A percentile compares a stretch with the other conserved stretches of the same genome.
Conservation (phyloP, 495 filamentous ascomycete genomes). For the Hypoxylon rickii region DNA sequence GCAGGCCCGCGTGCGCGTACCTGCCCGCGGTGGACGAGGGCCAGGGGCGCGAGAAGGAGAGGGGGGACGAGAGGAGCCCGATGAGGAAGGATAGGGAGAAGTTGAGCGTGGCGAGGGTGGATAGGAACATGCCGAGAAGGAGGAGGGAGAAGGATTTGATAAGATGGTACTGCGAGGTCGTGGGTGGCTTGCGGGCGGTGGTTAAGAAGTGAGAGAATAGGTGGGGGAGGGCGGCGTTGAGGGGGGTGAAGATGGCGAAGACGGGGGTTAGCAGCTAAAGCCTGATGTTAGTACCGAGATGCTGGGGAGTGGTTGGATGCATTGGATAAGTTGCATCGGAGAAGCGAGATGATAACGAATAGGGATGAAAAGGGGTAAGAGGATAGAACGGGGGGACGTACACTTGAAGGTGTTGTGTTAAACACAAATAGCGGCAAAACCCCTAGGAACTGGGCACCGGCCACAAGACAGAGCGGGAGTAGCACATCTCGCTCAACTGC, state of each 20-base stretch:
- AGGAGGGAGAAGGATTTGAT: conserved; percentile 92
- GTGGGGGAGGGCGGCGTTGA: conserved; percentile 64
- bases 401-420: conserved; percentile 70
- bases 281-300: conserved; percentile 27
- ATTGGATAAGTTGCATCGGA: conserved; percentile 2
- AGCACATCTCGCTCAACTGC: conserved; percentile 73
- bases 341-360: not conserved
- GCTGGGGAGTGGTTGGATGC: not conserved
- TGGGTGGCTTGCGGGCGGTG: conserved; percentile 45
- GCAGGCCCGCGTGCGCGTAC: conserved; percentile 36
- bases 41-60: conserved; percentile 69
- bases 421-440: conserved; percentile 85
- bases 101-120: conserved; percentile 92
- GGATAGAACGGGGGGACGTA: conserved; percentile 49
- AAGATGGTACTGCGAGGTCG: conserved; percentile 71
- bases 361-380: not conserved
- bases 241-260: conserved; percentile 61
- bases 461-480: conserved; percentile 74
- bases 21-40: conserved; percentile 37
- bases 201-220: conserved; percentile 59
- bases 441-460: conserved; percentile 74
- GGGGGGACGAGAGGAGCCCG: conserved; percentile 74
- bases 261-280: conserved; percentile 58
- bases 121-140: conserved; percentile 86
- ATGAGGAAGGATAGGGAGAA: conserved; percentile 89